Base-by-base conservation (phyloP, 1,284 basidiomycete genomes). In the Grifola frondosa region DNA sequence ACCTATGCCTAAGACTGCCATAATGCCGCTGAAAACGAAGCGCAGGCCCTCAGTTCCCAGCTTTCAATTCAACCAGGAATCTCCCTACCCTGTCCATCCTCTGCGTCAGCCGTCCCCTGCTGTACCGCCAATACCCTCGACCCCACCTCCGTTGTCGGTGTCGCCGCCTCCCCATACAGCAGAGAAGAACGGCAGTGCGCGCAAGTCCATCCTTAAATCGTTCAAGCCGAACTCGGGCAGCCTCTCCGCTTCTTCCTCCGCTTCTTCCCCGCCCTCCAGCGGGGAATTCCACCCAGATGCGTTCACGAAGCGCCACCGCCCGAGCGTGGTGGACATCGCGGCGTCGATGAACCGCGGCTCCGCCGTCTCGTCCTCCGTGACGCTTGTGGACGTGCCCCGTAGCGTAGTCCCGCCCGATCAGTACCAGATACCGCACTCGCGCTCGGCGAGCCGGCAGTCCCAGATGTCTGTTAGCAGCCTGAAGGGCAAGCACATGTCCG, bases 191-290 rank as follows among this genome's bases (percentile, higher is more conserved):
- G 28, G 56, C 8, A 67, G 64, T 22, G 69, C 69, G 32, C 77
- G 81, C 30, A 88, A 85, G 66, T 87, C 85, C 12, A 87, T 88
- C 49, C 63, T 87, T 50, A 86, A 86, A 59, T 68, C 69, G 11
- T 78, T 75, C 71, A 79, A 75, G 54, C 69, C 75, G 17, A 66
- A 67, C 11, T 60, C 66, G 5, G 64, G 65, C 24, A 58, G 49
- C 15, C 56, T 59, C 11, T 57, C 60, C 15, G 52, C 58, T 26
- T 55, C 49, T 40, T 50, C 61, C 42, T 44, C 46, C 20, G 33
- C 55, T 20, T 52, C 52, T 29, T 59, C 57, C 23, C 54, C 54
- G 15, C 56, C 67, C 55, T 54, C 62, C 37, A 59, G 62, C 56
- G 48, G 60, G 37, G 62, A 65, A 50, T 54, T 58, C 44, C 37